Percentiles rank a stretch among this genome's conserved stretches.
Evolutionary conservation across 2,329 filamentous ascomycete genomes (phyloP).

Genomic region (Colletotrichum sp.): DNA sequence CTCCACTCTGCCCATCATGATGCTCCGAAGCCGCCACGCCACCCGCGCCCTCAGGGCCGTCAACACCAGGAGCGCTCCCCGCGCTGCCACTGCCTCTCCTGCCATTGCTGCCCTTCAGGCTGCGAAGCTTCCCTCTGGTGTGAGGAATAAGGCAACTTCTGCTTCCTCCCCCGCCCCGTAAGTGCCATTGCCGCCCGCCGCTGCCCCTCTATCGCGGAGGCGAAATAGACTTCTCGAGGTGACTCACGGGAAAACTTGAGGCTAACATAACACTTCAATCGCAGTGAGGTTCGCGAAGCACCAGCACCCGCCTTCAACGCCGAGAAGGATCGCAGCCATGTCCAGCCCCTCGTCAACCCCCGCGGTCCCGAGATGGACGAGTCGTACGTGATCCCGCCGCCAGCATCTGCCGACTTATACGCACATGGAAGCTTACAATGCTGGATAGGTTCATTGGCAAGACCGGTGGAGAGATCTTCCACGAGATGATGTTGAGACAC

Average conservation of each 20-base stretch:
- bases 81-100: constrained; percentile 46
- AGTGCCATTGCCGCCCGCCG: constrained; percentile 31
- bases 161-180: constrained; percentile 58
- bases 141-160: constrained; percentile 56
- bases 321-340: constrained; percentile 59
- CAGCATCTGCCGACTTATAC: constrained; percentile 16
- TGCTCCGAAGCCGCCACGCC: constrained; percentile 56
- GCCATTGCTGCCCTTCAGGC: constrained; percentile 38
- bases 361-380: constrained; percentile 74
- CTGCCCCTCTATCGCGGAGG: neutral
- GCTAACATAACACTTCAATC: constrained; percentile 26
- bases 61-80: constrained; percentile 38
- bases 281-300: constrained; percentile 60
- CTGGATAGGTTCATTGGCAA: constrained; percentile 81
- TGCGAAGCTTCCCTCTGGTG: constrained; percentile 41
- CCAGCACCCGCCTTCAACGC: constrained; percentile 69
- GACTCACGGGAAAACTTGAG: constrained; percentile 4
- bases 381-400: constrained; percentile 63
- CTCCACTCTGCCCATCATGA: constrained; percentile 29
- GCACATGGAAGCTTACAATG: constrained; percentile 1
- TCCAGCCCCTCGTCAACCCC: constrained; percentile 71
- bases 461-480: constrained; percentile 95
- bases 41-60: constrained; percentile 51
- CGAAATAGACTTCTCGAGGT: neutral
- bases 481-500: constrained; percentile 98